phyloP scores from a whole-genome alignment of 2,329 filamentous ascomycete species.

The Aspergillus vadensis region DNA sequence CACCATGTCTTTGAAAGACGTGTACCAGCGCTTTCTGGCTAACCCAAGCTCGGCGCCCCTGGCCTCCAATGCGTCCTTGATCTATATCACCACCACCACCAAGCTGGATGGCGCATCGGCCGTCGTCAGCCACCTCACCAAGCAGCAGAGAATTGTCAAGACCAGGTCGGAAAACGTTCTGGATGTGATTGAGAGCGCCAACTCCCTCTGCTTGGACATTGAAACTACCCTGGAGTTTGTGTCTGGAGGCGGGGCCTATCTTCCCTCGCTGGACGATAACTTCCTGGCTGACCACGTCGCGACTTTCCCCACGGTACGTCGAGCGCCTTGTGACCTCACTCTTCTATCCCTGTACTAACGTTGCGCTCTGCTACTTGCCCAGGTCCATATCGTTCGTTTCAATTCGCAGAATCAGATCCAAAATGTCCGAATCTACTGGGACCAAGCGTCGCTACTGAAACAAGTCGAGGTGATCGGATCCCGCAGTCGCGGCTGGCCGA shows the following conservation, averaged over 20 bases:
- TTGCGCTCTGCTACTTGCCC: conserved; percentile 15
- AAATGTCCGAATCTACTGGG: conserved; percentile 90
- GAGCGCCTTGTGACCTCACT: conserved; percentile 42
- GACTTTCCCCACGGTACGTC: conserved; percentile 79
- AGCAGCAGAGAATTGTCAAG: conserved; percentile 71
- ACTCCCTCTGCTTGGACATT: conserved; percentile 73
- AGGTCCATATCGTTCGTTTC: conserved; percentile 90
- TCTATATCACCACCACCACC: conserved; percentile 89
- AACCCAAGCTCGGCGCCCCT: conserved; percentile 66
- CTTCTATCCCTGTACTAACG: conserved; percentile 13
- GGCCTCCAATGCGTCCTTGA: conserved; percentile 66
- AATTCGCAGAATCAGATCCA: conserved; percentile 74
- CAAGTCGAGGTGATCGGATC: conserved; percentile 91
- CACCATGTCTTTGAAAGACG: conserved; percentile 46
- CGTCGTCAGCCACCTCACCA: conserved; percentile 79
- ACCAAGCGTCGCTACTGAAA: conserved; percentile 89
- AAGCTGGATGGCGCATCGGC: conserved; percentile 69
- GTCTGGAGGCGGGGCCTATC: conserved; percentile 78
- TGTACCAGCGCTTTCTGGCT: conserved; percentile 73
- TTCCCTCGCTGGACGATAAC: conserved; percentile 90
- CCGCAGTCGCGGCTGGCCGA: conserved; percentile 90
- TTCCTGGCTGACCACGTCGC: conserved; percentile 83
- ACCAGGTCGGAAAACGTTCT: conserved; percentile 81
- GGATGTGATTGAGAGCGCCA: conserved; percentile 69
- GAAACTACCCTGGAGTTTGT: conserved; percentile 83